A percentile compares a stretch with the other conserved stretches of the same genome.
These are phyloP conservation scores for Zelonia costaricensis DNA, from an alignment of 208 protist genomes.

Conservation along the genomic window DNA sequence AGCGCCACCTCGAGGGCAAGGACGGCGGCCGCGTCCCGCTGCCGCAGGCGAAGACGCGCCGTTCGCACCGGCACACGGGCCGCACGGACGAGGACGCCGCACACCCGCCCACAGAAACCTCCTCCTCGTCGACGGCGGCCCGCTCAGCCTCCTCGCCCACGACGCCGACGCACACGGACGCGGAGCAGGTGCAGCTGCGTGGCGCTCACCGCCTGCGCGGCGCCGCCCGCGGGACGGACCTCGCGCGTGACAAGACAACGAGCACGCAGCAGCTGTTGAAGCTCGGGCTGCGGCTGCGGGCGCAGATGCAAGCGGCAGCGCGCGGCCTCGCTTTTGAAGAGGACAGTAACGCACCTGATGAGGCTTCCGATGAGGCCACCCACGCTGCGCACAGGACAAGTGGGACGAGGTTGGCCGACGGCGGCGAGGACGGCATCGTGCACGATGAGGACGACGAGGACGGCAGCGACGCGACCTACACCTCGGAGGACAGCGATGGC, in stretches of 20 bases:
- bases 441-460: conserved; percentile 4
- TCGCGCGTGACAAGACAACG: conserved; percentile 9
- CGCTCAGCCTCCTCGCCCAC: background rate
- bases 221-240: background rate
- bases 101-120: background rate
- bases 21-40: conserved; percentile 1
- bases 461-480: conserved; percentile 25
- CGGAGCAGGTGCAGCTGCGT: background rate
- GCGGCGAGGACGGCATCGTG: background rate
- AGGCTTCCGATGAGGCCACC: background rate
- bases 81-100: conserved; percentile 2
- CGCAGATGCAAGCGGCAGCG: conserved; percentile 47
- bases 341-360: background rate
- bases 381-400: conserved; percentile 1
- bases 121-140: conserved; percentile 4
- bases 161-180: background rate
- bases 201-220: background rate
- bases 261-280: conserved; percentile 40
- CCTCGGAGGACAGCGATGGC: conserved; percentile 50
- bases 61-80: conserved; percentile 14
- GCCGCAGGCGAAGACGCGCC: conserved; percentile 25
- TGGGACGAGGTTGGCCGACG: background rate
- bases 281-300: conserved; percentile 38
- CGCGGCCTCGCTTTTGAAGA: conserved; percentile 1
- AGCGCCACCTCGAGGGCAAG: conserved; percentile 11